These are phyloP conservation scores for Metarhizium anisopliae DNA, from an alignment of 2,329 filamentous ascomycete species.

Conservation along the genomic window DNA sequence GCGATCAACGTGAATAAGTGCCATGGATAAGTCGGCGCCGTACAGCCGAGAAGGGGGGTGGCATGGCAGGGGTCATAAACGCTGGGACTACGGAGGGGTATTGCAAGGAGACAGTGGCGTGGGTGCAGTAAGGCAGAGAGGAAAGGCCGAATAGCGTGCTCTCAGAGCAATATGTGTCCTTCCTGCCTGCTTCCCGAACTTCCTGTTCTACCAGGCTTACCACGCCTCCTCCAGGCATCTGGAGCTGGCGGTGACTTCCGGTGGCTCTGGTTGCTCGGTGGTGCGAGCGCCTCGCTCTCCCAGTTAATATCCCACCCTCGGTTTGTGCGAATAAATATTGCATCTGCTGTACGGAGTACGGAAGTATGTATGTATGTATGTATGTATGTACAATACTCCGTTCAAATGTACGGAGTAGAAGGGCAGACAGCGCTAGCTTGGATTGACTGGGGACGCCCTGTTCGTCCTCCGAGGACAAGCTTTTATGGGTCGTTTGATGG, in stretches of 20 bases:
- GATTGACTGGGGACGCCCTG: neutral
- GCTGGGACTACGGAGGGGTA: neutral
- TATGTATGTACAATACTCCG: no score
- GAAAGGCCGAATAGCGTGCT: neutral
- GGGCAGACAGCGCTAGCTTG: neutral
- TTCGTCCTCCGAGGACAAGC: neutral
- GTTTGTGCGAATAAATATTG: no score
- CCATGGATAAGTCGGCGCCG: slow-evolving; percentile 25
- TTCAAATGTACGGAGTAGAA: no score
- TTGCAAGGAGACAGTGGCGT: neutral
- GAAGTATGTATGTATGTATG: no score
- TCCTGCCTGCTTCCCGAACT: no score
- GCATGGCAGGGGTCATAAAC: slow-evolving; percentile 1
- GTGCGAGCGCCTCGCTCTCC: no score
- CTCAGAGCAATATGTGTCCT: no score
- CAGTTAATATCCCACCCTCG: no score
- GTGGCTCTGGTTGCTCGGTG: neutral
- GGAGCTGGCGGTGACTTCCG: neutral
- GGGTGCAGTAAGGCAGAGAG: neutral
- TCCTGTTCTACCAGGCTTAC: no score
- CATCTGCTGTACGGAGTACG: no score
- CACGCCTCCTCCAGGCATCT: no score
- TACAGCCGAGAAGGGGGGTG: slow-evolving; percentile 22
- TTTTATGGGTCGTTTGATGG: neutral
- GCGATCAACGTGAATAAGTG: slow-evolving; percentile 8